These are phyloP conservation scores for Pleurotus citrinopileatus DNA, from an alignment of 768 basidiomycete genomes.

Conservation along the genomic window DNA sequence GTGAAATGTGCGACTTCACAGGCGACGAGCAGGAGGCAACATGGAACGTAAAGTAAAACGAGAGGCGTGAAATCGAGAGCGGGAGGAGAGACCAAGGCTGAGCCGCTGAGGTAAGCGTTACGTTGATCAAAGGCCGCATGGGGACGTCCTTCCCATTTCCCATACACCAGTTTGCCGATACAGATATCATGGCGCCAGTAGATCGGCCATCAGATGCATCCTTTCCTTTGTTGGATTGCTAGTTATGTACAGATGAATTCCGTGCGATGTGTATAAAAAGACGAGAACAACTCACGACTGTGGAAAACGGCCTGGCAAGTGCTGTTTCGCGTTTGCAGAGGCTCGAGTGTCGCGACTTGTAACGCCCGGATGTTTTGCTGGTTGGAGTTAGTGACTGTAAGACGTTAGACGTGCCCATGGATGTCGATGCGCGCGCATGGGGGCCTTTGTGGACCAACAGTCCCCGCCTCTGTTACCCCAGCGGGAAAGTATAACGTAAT, in stretches of 20 bases:
- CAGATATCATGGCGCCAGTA: conserved; percentile 6
- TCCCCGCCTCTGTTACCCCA: no score
- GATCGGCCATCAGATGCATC: not conserved
- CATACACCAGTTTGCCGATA: not conserved
- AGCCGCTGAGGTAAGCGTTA: conserved; percentile 7
- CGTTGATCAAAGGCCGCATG: conserved; percentile 2
- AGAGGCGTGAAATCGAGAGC: conserved; percentile 1
- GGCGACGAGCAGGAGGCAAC: not conserved
- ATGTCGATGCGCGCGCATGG: no score
- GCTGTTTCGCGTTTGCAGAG: no score
- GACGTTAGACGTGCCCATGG: no score
- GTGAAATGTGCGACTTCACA: not conserved
- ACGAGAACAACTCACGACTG: no score
- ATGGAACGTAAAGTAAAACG: conserved; percentile 2
- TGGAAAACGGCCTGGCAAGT: no score
- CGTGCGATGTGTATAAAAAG: no score
- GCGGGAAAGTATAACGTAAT: not conserved
- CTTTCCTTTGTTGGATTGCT: not conserved
- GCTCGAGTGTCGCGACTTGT: no score
- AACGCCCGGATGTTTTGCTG: no score
- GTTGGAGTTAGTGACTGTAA: no score
- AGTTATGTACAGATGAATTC: no score
- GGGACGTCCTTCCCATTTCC: not conserved
- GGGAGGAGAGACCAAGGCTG: not conserved
- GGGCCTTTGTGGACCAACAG: no score